Base-by-base conservation (phyloP, 1,284 basidiomycete species). In the Cutaneotrichosporon sp. region DNA sequence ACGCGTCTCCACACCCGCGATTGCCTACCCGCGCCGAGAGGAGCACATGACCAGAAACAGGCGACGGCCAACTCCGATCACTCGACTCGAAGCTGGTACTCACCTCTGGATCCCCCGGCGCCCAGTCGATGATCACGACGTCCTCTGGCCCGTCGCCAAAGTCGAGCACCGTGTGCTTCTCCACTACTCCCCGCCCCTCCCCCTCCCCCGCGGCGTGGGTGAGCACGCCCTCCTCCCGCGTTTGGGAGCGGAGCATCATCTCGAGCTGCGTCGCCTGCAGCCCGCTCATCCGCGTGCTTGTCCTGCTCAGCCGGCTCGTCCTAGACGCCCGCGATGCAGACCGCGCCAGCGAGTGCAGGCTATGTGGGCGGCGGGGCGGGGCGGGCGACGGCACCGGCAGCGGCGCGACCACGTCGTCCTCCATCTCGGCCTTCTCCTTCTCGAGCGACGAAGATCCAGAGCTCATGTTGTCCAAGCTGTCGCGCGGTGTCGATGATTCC, bases 121-220 rank as follows among this genome's bases (percentile, higher is more conserved):
- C 25, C 75, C 75, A 77, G 56, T 74, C 73, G n/a, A 77, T 62
- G 6, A 75, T 46, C 9, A 73, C 57, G 2, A 74, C 71, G 36
- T 73, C 71, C 54, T 75, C 75, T 3, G 60, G 63, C 11, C 65
- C 65, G 8, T 61, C 25, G 1, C 65, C 65, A 11, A 61, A 42
- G 38, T 67, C 65, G 7, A 66, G 54, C 1, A 20, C 25, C 3
- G 45, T 31, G 7, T 24, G 38, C 51, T 57, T 60, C 52, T 65
- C 64, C 3, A 59, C 31, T 36, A 65, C 57, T 9, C 63, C 63
- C 27, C 53, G 33, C 11, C 22, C 51, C 16, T 18, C 34, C 13
- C 13, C 47, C 4, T 53, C 60, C 24, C 51, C 60, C 14, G 24
- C 46, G 9, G 46, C 11, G 29, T 54, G 59, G 11, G 33, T 18